Base-by-base conservation (phyloP, 441 rosid species). In the Adansonia gregorii region DNA sequence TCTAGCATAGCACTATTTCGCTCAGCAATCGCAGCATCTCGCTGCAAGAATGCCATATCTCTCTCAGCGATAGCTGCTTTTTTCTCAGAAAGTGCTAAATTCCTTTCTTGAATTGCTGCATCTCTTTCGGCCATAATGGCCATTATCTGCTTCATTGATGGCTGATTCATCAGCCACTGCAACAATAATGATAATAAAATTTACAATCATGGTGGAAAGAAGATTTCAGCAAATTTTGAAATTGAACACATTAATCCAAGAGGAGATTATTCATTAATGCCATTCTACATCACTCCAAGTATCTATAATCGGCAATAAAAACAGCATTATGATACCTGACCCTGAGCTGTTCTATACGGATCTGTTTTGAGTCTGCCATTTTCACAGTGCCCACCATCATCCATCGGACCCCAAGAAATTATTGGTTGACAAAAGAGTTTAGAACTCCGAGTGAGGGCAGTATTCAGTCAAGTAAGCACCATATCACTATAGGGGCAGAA, bases 71-170 rank as follows among this genome's bases (percentile, higher is more conserved):
- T 81, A 88, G 98, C 99, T n/a, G 97, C 85, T 83, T 96, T 96
- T 76, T 89, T 96, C 80, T 96, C 98, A 15, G 99, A 89, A 79
- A 95, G 72, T 10, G 97, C 99, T 66, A 90, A 81, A 59, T 95
- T 91, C 82, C 93, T 88, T 82, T 95, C 97, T 76, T 91, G 97
- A 48, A 93, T 83, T 4, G 97, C 97, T 72, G 94, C 97, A 86
- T 95, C 99, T 19, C 97, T 91, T 86, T 95, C 98, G 15, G 95
- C 93, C 90, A 92, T 92, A 75, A 93, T 90, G 66, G 89, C 84
- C 97, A 93, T 95, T 70, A 95, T 93, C 86, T 95, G 99, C 88
- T 95, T 95, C 97, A 93, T 95, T 15, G 99, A 91, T 63, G 97
- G 99, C 85, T 91, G 97, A 82, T 90, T 98, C 95, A 91, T 85